Evolutionary conservation across 495 filamentous ascomycete genomes (phyloP).

Genomic region (Xylaria acuta): DNA sequence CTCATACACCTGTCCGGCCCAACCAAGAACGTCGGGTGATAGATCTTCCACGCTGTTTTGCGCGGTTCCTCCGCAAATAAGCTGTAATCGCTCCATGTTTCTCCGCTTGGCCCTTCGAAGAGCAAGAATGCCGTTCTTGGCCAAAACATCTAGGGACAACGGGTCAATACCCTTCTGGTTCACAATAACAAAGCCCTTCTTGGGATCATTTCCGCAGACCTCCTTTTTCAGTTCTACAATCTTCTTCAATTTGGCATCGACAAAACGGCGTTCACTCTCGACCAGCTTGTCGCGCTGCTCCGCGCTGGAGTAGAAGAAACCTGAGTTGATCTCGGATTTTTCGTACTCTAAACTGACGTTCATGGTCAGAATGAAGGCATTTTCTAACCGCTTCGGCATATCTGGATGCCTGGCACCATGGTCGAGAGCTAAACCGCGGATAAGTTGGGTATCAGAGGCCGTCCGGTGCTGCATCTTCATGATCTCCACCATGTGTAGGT

Average conservation of each 20-base stretch:
- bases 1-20: constrained; percentile 96
- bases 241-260: constrained; percentile 96
- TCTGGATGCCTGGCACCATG: constrained; percentile 97
- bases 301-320: constrained; percentile 98
- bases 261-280: constrained; percentile 93
- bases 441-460: constrained; percentile 94
- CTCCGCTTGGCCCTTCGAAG: constrained; percentile 92
- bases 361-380: constrained; percentile 91
- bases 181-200: constrained; percentile 96
- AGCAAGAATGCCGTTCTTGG: constrained; percentile 97
- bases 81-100: constrained; percentile 97
- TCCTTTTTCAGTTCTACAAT: constrained; percentile 98
- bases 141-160: constrained; percentile 89
- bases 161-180: constrained; percentile 99
- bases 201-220: constrained; percentile 91
- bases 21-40: constrained; percentile 86
- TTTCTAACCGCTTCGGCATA: constrained; percentile 96
- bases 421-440: constrained; percentile 89
- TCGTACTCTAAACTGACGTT: constrained; percentile 99
- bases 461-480: constrained; percentile 99
- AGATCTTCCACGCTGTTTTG: constrained; percentile 97
- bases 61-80: constrained; percentile 87
- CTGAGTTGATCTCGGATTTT: constrained; percentile 98
- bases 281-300: constrained; percentile 97
- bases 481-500: constrained; percentile 99